Evolutionary conservation across 1,139 yeast species (phyloP).

Genomic region (Zygosaccharomyces pseudobailii): DNA sequence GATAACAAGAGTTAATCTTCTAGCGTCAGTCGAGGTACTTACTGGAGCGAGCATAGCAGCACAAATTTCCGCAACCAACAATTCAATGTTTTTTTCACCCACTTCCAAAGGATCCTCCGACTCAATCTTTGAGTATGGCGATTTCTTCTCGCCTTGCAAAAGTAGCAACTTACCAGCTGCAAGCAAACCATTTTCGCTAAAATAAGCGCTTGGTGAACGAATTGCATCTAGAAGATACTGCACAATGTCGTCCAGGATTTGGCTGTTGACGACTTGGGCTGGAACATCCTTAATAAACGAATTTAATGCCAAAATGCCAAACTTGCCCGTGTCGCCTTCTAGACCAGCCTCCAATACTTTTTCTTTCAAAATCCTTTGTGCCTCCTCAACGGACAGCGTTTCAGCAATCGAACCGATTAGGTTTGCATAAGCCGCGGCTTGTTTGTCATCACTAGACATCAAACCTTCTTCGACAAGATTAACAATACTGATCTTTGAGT

Average conservation of each 20-base stretch:
- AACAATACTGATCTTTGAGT: slow-evolving; percentile 65
- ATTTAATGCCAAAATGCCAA: slow-evolving; percentile 69
- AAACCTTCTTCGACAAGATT: slow-evolving; percentile 75
- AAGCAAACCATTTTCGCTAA: slow-evolving; percentile 72
- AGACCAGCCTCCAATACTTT: slow-evolving; percentile 48
- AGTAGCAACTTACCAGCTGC: slow-evolving; percentile 82
- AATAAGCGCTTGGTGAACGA: slow-evolving; percentile 45
- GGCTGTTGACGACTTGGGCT: slow-evolving; percentile 49
- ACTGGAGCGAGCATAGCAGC: slow-evolving; percentile 47
- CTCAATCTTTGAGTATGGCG: slow-evolving; percentile 37
- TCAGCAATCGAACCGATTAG: slow-evolving; percentile 73
- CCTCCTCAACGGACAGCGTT: slow-evolving; percentile 62
- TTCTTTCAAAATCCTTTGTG: slow-evolving; percentile 50
- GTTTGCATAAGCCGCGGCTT: slow-evolving; percentile 72
- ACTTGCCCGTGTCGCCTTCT: slow-evolving; percentile 45
- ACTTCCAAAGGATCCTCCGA: slow-evolving; percentile 36
- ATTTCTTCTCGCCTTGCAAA: slow-evolving; percentile 40
- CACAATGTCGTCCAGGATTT: slow-evolving; percentile 45
- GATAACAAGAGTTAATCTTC: slow-evolving; percentile 74
- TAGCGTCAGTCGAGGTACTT: slow-evolving; percentile 68
- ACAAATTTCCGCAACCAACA: slow-evolving; percentile 49
- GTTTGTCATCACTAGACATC: slow-evolving; percentile 48
- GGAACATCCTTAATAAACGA: slow-evolving; percentile 79
- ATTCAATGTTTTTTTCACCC: slow-evolving; percentile 37
- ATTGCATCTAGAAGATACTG: slow-evolving; percentile 47